Base-by-base conservation (phyloP, 1,139 yeast genomes). In the Pichia sp. region DNA sequence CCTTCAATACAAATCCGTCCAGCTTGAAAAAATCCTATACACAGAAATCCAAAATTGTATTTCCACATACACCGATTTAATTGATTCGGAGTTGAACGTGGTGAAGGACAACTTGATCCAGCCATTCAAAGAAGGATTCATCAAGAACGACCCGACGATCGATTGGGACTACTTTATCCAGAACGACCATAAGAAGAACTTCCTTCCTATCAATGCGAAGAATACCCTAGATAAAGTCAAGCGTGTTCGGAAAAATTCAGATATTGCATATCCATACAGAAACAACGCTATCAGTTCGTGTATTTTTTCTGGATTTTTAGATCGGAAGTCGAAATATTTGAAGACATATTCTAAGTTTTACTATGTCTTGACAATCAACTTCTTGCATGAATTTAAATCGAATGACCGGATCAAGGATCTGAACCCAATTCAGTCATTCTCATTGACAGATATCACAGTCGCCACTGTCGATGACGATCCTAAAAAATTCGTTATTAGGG, bases 161-260 rank as follows among this genome's bases (percentile, higher is more conserved):
- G 94, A 85, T 66, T 85, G 93, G 93, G 88, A 84, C 60, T 77
- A 79, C 35, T 85, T 84, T 54, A 82, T 85, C 45, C 61, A 70
- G 38, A 70, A 79, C 46, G 83, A 83, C 50, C 67, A 68, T 46
- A 70, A 72, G 3, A 65, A 64, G 42, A 71, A 74, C 48, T 52
- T 61, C n/a, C 35, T 62, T 17, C 54, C 60, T 19, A 15, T 61
- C 4, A 49, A 56, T 17, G 56, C 63, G 4, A 52, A 55, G n/a
- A 58, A 56, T 15, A 59, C 65, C 8, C 48, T 75, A 40, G 56
- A 62, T 35, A 65, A 75, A 57, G 69, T 53, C 67, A 77, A 40
- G 58, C 57, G 56, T 35, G 57, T 62, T 55, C 82, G 77, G 69
- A 80, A 69, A 54, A 68, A 67, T 48, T 70, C 70, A 62, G 76